Percentiles rank a stretch among this genome's conserved stretches.
Evolutionary conservation across 208 protist genomes (phyloP).

Genomic region (Trypanosoma melophagium): DNA sequence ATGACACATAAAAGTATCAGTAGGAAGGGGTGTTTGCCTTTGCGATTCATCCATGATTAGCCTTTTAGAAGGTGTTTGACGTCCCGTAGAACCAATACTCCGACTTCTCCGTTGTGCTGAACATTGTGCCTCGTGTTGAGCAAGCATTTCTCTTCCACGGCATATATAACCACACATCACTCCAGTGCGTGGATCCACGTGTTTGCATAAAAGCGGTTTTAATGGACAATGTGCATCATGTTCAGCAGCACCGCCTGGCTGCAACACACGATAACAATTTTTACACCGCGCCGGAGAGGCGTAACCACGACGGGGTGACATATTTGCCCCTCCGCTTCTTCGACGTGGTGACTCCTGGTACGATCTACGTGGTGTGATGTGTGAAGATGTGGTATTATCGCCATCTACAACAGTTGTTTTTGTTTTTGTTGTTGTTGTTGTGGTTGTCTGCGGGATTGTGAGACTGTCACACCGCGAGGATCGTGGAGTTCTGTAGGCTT

Average conservation of each 20-base stretch:
- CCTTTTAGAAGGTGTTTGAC: neutral
- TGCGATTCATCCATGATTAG: too few species aligned
- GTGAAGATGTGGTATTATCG: too few species aligned
- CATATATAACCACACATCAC: conserved; percentile 1
- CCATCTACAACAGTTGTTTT: too few species aligned
- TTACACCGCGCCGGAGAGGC: neutral
- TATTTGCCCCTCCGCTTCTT: too few species aligned
- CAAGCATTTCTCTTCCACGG: conserved; percentile 6
- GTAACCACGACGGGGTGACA: neutral
- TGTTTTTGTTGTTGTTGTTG: too few species aligned
- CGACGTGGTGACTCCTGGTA: neutral
- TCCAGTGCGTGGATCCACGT: neutral
- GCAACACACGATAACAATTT: neutral
- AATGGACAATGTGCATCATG: conserved; percentile 5
- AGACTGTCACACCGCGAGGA: too few species aligned
- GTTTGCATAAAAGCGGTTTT: neutral
- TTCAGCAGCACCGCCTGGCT: neutral
- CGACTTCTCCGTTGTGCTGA: neutral
- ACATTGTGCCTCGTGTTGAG: conserved; percentile 7
- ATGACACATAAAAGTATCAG: conserved; percentile 4
- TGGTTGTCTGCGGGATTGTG: too few species aligned
- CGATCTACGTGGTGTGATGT: neutral
- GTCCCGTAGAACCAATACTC: too few species aligned
- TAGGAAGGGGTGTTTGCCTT: too few species aligned
- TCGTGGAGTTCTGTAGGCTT: too few species aligned